Conservation (phyloP, 257 asterid species). For the Solanum habrochaites region DNA sequence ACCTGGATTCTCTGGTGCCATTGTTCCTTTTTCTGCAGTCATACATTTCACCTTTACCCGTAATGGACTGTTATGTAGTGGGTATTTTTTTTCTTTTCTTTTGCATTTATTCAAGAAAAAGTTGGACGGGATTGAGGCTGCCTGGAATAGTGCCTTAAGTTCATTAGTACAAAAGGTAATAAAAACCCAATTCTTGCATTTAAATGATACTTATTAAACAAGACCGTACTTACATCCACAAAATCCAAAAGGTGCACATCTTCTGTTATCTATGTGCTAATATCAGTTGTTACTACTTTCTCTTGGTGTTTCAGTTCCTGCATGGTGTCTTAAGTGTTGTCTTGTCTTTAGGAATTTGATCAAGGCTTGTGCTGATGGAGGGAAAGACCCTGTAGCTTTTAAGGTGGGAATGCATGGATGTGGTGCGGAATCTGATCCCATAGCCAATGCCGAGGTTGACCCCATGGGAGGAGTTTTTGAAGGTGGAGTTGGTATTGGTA, state of each 20-base stretch:
- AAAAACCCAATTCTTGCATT: neutral
- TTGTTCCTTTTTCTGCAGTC: neutral
- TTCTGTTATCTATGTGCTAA: neutral
- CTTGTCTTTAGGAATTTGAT: conserved; percentile 19
- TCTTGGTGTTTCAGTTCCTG: neutral
- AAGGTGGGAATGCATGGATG: conserved; percentile 66
- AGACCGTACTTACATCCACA: neutral
- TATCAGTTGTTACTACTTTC: neutral
- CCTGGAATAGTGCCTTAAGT: neutral
- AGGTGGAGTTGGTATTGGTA: conserved; percentile 60
- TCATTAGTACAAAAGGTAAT: neutral
- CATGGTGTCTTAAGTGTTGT: neutral
- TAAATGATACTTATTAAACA: neutral
- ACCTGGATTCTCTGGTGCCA: neutral
- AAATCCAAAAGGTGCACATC: neutral
- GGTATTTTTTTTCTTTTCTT: neutral
- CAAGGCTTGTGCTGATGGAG: conserved; percentile 29
- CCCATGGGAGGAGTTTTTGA: conserved; percentile 89
- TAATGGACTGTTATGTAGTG: neutral
- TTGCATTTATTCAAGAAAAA: neutral
- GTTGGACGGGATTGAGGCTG: neutral
- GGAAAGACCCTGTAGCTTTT: conserved; percentile 23
- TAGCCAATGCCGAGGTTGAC: conserved; percentile 86
- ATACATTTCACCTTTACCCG: neutral
- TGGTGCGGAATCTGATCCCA: conserved; percentile 46